A percentile compares a stretch with the other conserved stretches of the same genome.
Conservation (phyloP, 2,329 filamentous ascomycete genomes). For the Claviceps quebecensis region DNA sequence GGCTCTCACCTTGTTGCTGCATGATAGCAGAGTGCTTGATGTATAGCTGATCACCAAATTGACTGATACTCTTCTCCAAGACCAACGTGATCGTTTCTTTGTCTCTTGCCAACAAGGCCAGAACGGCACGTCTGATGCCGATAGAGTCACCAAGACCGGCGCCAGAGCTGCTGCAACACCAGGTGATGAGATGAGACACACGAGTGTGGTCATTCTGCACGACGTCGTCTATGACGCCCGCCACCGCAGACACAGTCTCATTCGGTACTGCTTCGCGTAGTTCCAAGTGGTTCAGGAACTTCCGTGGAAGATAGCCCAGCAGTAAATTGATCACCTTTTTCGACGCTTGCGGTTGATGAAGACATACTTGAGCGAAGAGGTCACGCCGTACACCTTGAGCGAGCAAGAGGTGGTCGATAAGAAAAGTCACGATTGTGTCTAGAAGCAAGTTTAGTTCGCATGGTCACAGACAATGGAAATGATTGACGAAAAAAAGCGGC, state of each 20-base stretch:
- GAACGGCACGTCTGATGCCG: conserved; percentile 52
- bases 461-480: not conserved
- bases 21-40: conserved; percentile 74
- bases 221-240: conserved; percentile 39
- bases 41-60: conserved; percentile 77
- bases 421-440: conserved; percentile 28
- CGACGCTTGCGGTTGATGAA: conserved; percentile 13
- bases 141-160: conserved; percentile 50
- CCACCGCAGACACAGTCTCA: conserved; percentile 39
- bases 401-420: conserved; percentile 25
- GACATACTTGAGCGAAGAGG: conserved; percentile 18
- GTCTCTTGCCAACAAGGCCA: conserved; percentile 42
- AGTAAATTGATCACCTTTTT: conserved; percentile 17
- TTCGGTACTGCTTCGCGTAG: conserved; percentile 18
- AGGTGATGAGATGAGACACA: conserved; percentile 43
- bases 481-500: not conserved
- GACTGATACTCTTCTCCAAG: conserved; percentile 53
- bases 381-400: conserved; percentile 10
- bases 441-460: conserved; percentile 8
- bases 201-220: conserved; percentile 32
- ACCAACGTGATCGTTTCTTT: conserved; percentile 38
- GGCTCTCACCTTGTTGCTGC: conserved; percentile 63
- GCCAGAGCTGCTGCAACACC: conserved; percentile 50
- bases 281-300: conserved; percentile 24
- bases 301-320: conserved; percentile 29